Percentiles rank a stretch among this genome's conserved stretches.
These are phyloP conservation scores for Magnaporthales sp. DNA, from an alignment of 2,329 filamentous ascomycete genomes.

Conservation along the genomic window DNA sequence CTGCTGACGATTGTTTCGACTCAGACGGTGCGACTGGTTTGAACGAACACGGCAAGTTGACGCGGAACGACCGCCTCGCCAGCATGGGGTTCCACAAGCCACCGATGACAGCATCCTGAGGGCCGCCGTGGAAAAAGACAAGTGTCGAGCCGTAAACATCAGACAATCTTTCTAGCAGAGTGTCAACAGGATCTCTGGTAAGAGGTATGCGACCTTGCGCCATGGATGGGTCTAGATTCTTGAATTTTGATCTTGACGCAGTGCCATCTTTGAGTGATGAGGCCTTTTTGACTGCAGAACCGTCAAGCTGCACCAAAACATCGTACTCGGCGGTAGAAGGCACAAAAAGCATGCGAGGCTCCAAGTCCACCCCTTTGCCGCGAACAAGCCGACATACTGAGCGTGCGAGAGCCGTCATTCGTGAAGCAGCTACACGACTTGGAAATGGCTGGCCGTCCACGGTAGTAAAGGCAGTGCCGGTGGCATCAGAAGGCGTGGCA, in stretches of 20 bases:
- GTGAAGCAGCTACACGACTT: slow-evolving; percentile 71
- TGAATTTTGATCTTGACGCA: slow-evolving; percentile 45
- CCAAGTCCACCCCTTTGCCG: slow-evolving; percentile 41
- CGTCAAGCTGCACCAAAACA: slow-evolving; percentile 66
- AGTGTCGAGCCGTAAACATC: slow-evolving; percentile 58
- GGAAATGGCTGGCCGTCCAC: slow-evolving; percentile 43
- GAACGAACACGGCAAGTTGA: slow-evolving; percentile 61
- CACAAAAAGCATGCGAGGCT: slow-evolving; percentile 59
- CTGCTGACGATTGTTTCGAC: slow-evolving; percentile 10
- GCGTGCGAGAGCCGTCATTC: slow-evolving; percentile 74
- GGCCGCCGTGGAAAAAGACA: slow-evolving; percentile 68
- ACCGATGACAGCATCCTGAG: slow-evolving; percentile 42
- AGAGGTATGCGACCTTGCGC: slow-evolving; percentile 34
- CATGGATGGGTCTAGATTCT: slow-evolving; percentile 66
- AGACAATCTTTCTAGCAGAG: slow-evolving; percentile 61
- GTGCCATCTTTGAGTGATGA: slow-evolving; percentile 23
- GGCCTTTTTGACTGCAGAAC: slow-evolving; percentile 38
- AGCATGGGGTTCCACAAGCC: slow-evolving; percentile 51
- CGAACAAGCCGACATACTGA: slow-evolving; percentile 59
- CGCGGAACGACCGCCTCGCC: slow-evolving; percentile 53
- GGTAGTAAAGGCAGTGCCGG: slow-evolving; percentile 75
- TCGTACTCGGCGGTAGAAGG: slow-evolving; percentile 71
- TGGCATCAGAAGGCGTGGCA: slow-evolving; percentile 68
- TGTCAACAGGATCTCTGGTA: slow-evolving; percentile 49
- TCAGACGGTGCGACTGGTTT: slow-evolving; percentile 31